Conservation (phyloP, 208 protist species). For the Crithidia sp. region DNA sequence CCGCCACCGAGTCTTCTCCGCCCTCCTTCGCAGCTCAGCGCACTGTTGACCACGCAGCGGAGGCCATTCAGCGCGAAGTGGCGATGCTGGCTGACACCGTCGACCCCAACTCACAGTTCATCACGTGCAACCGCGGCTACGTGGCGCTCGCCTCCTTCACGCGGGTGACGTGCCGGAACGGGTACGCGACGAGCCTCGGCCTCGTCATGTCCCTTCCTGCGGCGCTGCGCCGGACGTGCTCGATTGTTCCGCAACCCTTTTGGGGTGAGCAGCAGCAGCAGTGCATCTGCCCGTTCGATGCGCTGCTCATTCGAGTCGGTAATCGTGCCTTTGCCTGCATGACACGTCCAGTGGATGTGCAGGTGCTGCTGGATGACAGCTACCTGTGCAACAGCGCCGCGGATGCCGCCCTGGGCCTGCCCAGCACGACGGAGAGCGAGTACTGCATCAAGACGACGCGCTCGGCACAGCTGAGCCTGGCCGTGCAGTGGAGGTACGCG, state of each 20-base stretch:
- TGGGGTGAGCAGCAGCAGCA: neutral
- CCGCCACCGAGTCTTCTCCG: no score
- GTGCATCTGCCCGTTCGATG: conserved; percentile 42
- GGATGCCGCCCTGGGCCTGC: conserved; percentile 40
- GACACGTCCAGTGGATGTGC: conserved; percentile 30
- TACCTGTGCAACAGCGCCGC: conserved; percentile 40
- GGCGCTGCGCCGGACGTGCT: conserved; percentile 5
- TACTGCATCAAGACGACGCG: conserved; percentile 29
- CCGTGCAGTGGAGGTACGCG: conserved; percentile 11
- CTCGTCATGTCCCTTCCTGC: conserved; percentile 7
- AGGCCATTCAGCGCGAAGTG: neutral
- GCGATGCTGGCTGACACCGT: neutral
- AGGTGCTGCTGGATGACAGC: conserved; percentile 30
- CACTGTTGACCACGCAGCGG: no score
- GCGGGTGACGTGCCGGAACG: neutral
- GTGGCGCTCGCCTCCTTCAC: conserved; percentile 1
- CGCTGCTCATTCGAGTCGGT: conserved; percentile 2
- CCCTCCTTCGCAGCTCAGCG: no score
- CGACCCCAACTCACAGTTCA: neutral
- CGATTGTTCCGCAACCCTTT: neutral
- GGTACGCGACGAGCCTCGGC: neutral
- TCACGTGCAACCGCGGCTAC: conserved; percentile 5
- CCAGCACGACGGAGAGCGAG: conserved; percentile 22
- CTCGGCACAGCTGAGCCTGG: conserved; percentile 10
- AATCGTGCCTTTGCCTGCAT: neutral